Base-by-base conservation (phyloP, 129 eudicot genomes). In the Saposhnikovia divaricata region DNA sequence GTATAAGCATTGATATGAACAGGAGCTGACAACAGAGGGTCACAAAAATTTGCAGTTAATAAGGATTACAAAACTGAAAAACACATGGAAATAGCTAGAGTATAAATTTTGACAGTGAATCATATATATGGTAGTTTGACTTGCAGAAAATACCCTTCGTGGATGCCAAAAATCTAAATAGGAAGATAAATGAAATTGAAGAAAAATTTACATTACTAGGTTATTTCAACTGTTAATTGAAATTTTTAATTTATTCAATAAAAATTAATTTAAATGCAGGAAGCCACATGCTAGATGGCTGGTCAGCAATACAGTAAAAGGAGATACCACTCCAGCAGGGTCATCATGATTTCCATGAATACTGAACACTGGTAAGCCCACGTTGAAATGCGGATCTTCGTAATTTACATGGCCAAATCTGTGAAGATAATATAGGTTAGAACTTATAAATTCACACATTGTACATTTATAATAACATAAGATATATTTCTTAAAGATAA, bases 291-390 rank as follows among this genome's bases (percentile, higher is more conserved):
- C 31, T 42, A 73, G 4, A 73, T 44, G 25, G 10, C 2, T 43
- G 53, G 23, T 73, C 38, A 43, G 18, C 11, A 3, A 43, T 50
- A 48, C 5, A 3, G 18, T 23, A 50, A 31, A 76, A 46, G 48
- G 38, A 25, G 79, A 79, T 92, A 95, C 99, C 99, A 95, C 99
- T 84, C 99, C 99, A 85, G 99, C 97, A 79, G 99, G 99, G 82
- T 95, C 99, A 76, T 95, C 99, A 77, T 95, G 99, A 87, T 95
- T 95, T 77, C 99, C 99, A 83, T 95, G 99, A 83, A 95, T 95
- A 79, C 96, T 95, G 92, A 95, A 95, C 76, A 95, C 99, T 23
- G 99, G 99, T 86, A 95, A 85, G 65, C 99, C 99, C 80, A 95
- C 99, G 79, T 95, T 95, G 90, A 89, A 92, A 85, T 95, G 99